A percentile compares a stretch with the other conserved stretches of the same genome.
phyloP scores from a whole-genome alignment of 2,329 filamentous ascomycete species.

The Chaetomiaceae sp. region DNA sequence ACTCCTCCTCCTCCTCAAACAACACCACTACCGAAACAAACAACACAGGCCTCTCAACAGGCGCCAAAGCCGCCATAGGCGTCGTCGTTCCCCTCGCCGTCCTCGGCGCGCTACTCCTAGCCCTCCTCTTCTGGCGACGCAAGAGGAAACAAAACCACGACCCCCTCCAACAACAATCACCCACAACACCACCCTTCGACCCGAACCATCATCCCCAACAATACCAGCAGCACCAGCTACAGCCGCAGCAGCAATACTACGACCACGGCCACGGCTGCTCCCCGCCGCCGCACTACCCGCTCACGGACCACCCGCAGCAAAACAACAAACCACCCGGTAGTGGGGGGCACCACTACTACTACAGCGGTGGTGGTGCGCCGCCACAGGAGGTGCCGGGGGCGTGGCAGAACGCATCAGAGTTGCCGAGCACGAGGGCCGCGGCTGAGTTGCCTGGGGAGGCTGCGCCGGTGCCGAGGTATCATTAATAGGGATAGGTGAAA shows the following conservation, averaged over 20 bases:
- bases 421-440: neutral
- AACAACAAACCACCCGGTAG: neutral
- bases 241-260: neutral
- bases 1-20: neutral
- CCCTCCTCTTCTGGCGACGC: neutral
- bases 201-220: neutral
- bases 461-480: neutral
- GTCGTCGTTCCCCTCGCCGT: constrained; percentile 9
- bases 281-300: neutral
- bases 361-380: neutral
- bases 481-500: no score
- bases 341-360: neutral
- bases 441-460: neutral
- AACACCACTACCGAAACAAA: neutral
- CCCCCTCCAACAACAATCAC: no score
- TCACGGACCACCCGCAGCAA: no score
- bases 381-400: neutral
- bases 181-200: neutral
- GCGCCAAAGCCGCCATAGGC: constrained; percentile 7
- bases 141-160: neutral
- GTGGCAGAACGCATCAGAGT: neutral
- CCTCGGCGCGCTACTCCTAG: neutral
- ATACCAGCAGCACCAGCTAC: neutral
- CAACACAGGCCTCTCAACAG: constrained; percentile 1
- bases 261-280: neutral